Evolutionary conservation across 1,284 basidiomycete species (phyloP).

Genomic region (Malassezia dermatis): DNA sequence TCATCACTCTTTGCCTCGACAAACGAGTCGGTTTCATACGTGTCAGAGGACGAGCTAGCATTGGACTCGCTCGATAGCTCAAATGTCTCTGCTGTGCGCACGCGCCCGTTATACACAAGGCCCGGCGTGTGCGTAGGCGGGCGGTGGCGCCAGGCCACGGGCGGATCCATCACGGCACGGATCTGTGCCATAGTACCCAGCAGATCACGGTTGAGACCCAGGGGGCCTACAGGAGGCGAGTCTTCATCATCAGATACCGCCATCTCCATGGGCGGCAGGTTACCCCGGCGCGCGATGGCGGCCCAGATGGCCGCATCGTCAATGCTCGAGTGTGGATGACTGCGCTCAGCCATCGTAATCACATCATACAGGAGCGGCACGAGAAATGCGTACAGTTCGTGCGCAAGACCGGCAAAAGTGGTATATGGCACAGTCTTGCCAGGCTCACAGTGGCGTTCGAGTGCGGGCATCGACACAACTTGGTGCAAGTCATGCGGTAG

Average conservation of each 20-base stretch:
- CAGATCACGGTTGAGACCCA: neutral
- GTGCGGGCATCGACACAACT: neutral
- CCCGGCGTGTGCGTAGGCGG: neutral
- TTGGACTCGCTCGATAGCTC: neutral
- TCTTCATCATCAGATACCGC: neutral
- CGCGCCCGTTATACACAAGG: neutral
- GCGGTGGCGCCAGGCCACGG: conserved; percentile 2
- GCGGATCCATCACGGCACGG: conserved; percentile 2
- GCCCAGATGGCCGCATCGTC: conserved; percentile 11
- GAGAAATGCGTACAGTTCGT: conserved; percentile 1
- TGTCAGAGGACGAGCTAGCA: neutral
- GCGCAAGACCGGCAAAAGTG: neutral
- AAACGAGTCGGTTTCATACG: neutral
- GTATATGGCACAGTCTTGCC: neutral
- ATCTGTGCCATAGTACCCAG: neutral
- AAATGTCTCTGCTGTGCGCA: neutral
- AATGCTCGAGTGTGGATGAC: neutral
- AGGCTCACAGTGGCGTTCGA: neutral
- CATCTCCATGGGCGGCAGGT: neutral
- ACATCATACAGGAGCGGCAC: conserved; percentile 10
- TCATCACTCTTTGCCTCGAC: neutral
- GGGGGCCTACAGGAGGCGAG: neutral
- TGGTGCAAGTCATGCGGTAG: neutral
- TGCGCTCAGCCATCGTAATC: conserved; percentile 4
- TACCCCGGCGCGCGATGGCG: conserved; percentile 7